Evolutionary conservation across 768 basidiomycete species (phyloP).

Genomic region (Phaeolepiota aurea): DNA sequence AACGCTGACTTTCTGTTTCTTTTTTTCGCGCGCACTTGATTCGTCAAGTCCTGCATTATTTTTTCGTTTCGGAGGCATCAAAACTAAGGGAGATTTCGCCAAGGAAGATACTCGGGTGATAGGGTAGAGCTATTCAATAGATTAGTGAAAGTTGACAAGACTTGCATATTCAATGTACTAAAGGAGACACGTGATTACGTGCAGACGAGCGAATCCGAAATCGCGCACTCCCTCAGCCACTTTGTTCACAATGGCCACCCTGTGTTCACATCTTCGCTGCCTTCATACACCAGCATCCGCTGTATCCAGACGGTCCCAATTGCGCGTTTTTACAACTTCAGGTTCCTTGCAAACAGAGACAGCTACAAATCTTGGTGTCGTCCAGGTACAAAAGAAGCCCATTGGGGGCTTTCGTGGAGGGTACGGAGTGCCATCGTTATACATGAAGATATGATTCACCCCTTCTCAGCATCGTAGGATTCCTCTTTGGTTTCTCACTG

Average conservation of each 20-base stretch:
- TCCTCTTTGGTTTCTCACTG: constrained; percentile 84
- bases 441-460: constrained; percentile 75
- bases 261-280: too few relatives aligned
- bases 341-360: constrained; percentile 33
- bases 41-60: constrained; percentile 19
- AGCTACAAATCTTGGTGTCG: constrained; percentile 42
- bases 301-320: constrained; percentile 6
- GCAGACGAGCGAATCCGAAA: too few relatives aligned
- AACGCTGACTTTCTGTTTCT: constrained; percentile 56
- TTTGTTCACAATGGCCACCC: too few relatives aligned
- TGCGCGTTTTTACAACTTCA: constrained; percentile 38
- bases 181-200: too few relatives aligned
- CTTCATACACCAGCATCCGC: constrained; percentile 13
- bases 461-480: constrained; percentile 61
- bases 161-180: too few relatives aligned
- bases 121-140: too few relatives aligned
- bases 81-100: neutral
- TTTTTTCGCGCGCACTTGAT: constrained; percentile 44
- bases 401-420: constrained; percentile 68
- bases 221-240: too few relatives aligned
- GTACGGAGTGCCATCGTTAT: constrained; percentile 22
- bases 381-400: constrained; percentile 60
- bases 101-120: too few relatives aligned
- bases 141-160: too few relatives aligned
- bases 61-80: constrained; percentile 31